These are phyloP conservation scores for Eucalyptus pumila DNA, from an alignment of 345 rosid genomes.

Conservation along the genomic window DNA sequence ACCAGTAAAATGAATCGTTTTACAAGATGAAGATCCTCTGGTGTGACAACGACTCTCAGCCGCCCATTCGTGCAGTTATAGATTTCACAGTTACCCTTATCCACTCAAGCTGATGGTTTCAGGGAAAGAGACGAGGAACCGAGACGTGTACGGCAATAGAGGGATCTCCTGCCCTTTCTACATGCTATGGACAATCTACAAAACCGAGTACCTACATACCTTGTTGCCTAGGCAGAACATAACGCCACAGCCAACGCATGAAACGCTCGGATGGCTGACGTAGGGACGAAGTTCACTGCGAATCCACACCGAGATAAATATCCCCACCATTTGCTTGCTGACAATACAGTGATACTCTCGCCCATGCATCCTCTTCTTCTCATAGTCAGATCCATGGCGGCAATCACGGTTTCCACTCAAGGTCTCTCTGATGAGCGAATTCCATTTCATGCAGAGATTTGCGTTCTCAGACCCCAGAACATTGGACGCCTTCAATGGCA, in stretches of 20 bases:
- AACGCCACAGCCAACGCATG: not conserved
- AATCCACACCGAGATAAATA: not conserved
- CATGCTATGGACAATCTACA: not conserved
- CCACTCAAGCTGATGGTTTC: not conserved
- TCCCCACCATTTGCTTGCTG: conserved; percentile 2
- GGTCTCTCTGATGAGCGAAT: not conserved
- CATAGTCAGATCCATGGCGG: not conserved
- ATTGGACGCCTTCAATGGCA: not conserved
- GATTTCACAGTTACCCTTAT: not conserved
- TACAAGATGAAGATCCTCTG: not conserved
- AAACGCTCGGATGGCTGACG: not conserved
- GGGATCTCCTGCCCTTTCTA: not conserved
- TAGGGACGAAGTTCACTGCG: not conserved
- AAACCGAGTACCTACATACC: not conserved
- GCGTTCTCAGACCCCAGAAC: conserved; percentile 1
- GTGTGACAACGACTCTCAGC: not conserved
- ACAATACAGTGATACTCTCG: not conserved
- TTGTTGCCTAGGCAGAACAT: conserved; percentile 3
- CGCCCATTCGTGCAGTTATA: not conserved
- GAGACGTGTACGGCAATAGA: not conserved
- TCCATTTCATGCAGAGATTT: not conserved
- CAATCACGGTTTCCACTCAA: not conserved
- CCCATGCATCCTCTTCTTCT: not conserved
- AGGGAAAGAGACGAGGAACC: not conserved
- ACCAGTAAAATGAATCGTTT: not conserved